Evolutionary conservation across 495 filamentous ascomycete species (phyloP).

Genomic region (Corynascus novoguineensis): DNA sequence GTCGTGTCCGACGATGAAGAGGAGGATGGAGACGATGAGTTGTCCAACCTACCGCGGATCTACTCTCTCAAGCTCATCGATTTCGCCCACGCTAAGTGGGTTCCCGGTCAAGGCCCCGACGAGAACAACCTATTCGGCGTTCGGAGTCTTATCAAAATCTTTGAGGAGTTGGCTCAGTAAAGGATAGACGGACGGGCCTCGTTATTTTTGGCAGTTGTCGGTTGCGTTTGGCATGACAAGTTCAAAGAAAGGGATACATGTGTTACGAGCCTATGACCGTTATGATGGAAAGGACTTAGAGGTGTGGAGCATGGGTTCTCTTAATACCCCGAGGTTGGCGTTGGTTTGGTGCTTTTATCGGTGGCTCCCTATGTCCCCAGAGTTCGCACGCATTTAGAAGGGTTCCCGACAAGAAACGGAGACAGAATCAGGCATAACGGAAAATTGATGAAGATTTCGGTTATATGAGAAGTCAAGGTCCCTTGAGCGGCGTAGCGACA

Average conservation of each 20-base stretch:
- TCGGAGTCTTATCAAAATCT: conserved; percentile 63
- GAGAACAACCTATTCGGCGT: conserved; percentile 78
- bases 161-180: conserved; percentile 54
- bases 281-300: not conserved
- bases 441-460: too few species aligned
- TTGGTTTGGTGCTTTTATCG: not conserved
- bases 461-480: too few species aligned
- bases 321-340: not conserved
- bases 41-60: conserved; percentile 62
- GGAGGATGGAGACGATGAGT: conserved; percentile 64
- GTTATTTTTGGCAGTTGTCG: not conserved
- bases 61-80: conserved; percentile 87
- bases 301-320: not conserved
- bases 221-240: not conserved
- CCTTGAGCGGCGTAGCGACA: too few species aligned
- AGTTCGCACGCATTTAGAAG: not conserved
- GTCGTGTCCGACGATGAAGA: conserved; percentile 48
- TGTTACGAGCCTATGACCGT: not conserved
- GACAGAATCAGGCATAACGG: too few species aligned
- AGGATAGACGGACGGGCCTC: not conserved
- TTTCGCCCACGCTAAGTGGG: conserved; percentile 91
- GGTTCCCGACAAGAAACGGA: not conserved
- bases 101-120: conserved; percentile 78
- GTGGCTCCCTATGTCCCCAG: not conserved
- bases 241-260: not conserved